Evolutionary conservation across 129 eudicot genomes (phyloP).

Genomic region (Saussurea involucrata): DNA sequence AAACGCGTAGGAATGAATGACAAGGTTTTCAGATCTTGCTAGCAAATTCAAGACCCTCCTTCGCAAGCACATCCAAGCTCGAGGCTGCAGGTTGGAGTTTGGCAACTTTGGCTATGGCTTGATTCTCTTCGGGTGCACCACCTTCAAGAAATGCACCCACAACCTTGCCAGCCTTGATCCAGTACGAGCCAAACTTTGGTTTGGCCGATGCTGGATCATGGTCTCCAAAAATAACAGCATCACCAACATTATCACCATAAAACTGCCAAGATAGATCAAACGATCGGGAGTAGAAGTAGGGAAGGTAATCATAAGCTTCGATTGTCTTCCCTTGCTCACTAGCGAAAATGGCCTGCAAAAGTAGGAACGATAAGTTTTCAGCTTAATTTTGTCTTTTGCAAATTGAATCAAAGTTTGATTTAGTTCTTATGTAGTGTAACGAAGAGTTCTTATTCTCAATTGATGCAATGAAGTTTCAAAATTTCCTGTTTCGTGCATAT

Average conservation of each 20-base stretch:
- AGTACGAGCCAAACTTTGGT: conserved; percentile 91
- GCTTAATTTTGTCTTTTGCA: background rate
- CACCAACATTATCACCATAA: conserved; percentile 95
- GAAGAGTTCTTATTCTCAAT: no score
- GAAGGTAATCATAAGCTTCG: conserved; percentile 88
- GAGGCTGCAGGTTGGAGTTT: conserved; percentile 67
- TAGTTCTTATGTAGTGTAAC: background rate
- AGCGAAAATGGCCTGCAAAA: conserved; percentile 79
- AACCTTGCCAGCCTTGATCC: conserved; percentile 90
- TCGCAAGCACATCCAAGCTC: conserved; percentile 62
- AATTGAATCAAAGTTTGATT: background rate
- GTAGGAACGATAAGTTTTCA: conserved; percentile 5
- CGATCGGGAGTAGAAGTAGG: conserved; percentile 94
- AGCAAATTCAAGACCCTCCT: conserved; percentile 80
- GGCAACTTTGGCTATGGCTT: conserved; percentile 86
- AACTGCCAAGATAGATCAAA: conserved; percentile 97
- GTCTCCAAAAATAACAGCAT: conserved; percentile 77
- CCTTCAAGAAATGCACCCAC: conserved; percentile 90
- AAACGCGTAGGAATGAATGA: background rate
- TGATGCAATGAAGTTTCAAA: no score
- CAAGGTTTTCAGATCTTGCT: conserved; percentile 49
- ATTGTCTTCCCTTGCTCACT: conserved; percentile 64
- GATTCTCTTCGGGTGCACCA: conserved; percentile 92
- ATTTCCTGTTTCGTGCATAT: background rate
- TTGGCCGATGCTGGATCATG: conserved; percentile 54